Evolutionary conservation across 306 rosid species (phyloP), one percentile per base, ranked within the genome.

Genomic region (Urtica urens): DNA sequence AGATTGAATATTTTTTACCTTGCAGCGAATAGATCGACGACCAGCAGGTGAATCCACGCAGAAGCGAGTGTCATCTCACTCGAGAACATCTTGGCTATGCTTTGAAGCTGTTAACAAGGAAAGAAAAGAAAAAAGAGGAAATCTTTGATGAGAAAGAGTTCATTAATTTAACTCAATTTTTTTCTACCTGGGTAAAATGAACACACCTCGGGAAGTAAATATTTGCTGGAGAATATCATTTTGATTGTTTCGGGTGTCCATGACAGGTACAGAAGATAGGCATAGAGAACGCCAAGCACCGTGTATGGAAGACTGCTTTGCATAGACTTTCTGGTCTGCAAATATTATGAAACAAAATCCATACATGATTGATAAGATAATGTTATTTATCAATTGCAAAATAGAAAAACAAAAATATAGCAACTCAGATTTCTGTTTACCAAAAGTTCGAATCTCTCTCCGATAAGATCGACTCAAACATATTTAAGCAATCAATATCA

Each of bases 11-110:
- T n/a, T 56, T 53, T 46, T 21, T 41, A 85, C 99, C 99, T 85
- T 62, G 95, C 99, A 34, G 95, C 95, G 71, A 81, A 90, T 42
- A 90, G 93, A 78, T 85, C 94, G 12, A 85, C 83, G 71, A 61
- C 83, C 76, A 90, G 55, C 65, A 81, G 77, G 66, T 84, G 99
- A 69, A 84, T 90, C 99, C 99, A 90, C 11, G 99, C 95, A 69
- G 99, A 85, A 58, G 95, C 94, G 38, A 90, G 53, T 51, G 95
- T 85, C 78, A 90, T 51, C 78, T 90, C 99, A 28, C 75, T 81
- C 2, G 92, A 67, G 70, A 90, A 90, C 95, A 90, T 81, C 70
- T 70, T 90, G 33, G 64, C 85, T 11, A 90, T 84, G 53, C 94
- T 77, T 42, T 76, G 45, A 51, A 90, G 73, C 95, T 90, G 92